Evolutionary conservation across 2,329 filamentous ascomycete genomes (phyloP).

Genomic region (Penicillium palitans): DNA sequence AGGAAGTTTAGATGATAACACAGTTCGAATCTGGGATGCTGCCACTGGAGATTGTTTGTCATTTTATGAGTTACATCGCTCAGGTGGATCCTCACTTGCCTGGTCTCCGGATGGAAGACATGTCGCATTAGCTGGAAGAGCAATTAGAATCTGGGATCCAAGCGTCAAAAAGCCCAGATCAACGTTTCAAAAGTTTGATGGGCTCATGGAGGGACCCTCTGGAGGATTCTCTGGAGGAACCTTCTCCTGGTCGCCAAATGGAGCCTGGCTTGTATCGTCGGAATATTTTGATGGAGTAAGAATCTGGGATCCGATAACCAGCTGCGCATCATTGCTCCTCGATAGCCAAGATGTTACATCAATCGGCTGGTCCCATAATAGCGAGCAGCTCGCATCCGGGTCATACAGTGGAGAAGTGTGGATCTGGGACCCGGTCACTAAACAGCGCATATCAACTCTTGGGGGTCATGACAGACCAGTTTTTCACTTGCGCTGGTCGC

Average conservation of each 20-base stretch:
- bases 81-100: not conserved
- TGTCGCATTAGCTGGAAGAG: not conserved
- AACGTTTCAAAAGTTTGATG: not conserved
- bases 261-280: not conserved
- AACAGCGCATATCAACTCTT: not conserved
- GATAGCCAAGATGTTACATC: not conserved
- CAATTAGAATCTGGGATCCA: not conserved
- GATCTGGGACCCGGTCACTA: not conserved
- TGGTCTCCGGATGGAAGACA: not conserved
- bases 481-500: not conserved
- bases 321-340: not conserved
- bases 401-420: not conserved
- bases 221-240: not conserved
- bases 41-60: not conserved
- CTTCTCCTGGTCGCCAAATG: not conserved
- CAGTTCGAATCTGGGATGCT: not conserved
- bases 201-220: too few species aligned
- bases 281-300: too few species aligned
- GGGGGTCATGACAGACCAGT: not conserved
- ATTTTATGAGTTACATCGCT: not conserved
- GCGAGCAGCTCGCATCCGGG: not conserved
- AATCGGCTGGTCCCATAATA: not conserved
- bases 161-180: not conserved
- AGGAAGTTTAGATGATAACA: not conserved
- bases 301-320: too few species aligned